Evolutionary conservation across 257 asterid genomes (phyloP).

Genomic region (Solanum virginianum): DNA sequence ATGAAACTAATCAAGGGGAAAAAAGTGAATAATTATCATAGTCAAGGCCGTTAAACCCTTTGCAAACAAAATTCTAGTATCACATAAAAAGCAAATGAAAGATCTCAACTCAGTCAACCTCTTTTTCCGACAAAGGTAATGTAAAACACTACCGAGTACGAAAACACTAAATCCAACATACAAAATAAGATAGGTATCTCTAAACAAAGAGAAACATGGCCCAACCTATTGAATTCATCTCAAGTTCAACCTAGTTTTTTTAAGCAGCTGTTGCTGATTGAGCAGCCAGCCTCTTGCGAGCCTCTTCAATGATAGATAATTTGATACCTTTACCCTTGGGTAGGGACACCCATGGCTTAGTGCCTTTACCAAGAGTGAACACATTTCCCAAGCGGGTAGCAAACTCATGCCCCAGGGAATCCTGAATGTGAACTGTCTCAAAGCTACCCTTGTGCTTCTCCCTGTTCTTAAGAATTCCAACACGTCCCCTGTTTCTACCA

Average conservation of each 20-base stretch:
- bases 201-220: not conserved
- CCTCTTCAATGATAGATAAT: constrained; percentile 25
- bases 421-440: constrained; percentile 21
- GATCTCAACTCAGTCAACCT: not conserved
- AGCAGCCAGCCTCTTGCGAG: constrained; percentile 20
- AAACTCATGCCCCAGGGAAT: constrained; percentile 19
- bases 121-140: not conserved
- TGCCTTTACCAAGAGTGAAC: constrained; percentile 24
- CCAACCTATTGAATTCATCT: not conserved
- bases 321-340: constrained; percentile 28
- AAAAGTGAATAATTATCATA: not conserved
- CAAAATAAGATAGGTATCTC: not conserved
- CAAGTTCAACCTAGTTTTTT: not conserved
- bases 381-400: constrained; percentile 26
- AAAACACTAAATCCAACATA: not conserved
- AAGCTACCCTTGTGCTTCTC: constrained; percentile 29
- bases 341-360: constrained; percentile 27
- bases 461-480: constrained; percentile 19
- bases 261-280: constrained; percentile 17
- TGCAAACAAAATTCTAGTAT: not conserved
- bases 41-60: not conserved
- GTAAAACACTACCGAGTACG: not conserved
- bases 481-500: constrained; percentile 27
- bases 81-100: not conserved
- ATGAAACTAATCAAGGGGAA: no score